Base-by-base conservation (phyloP, 495 filamentous ascomycete species). In the Trichodelitschia bisporula region DNA sequence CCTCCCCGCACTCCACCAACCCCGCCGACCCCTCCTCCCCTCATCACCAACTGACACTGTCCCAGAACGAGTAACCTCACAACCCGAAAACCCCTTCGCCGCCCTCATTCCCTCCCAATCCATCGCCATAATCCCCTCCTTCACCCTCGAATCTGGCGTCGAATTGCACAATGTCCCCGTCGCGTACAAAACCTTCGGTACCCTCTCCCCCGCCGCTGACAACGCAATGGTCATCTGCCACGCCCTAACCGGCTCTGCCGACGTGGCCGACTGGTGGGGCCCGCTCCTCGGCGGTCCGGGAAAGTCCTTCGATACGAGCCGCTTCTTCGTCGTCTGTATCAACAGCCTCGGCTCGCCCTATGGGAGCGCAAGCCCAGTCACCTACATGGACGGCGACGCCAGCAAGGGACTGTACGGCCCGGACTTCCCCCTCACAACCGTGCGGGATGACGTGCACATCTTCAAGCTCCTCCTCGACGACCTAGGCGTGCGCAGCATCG, bases 151-250 rank as follows among this genome's bases (percentile, higher is more conserved):
- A 50, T 93, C 83, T 10, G 86, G 86, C 13, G 80, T 73, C 18
- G 75, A 66, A 1, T 61, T 97, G 18, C 54, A 60, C 42, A 83
- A 95, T 66, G 77, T 91, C 9, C 84, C 82, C 2, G 64, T 97
- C 31, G 86, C 86, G 16, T 97, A 90, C 58, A 93, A 77, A 36
- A 79, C 74, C 0, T 62, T 72, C 28, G 86, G 86, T 37, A 58
- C 59, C 29, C 61, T 97, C 15, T 73, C 76, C 0, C 59, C 74
- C 15, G 54, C 66, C 18, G 57, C 64, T 25, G 76, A 91, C 56
- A 97, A 97, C 66, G 79, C 63, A 32, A 70, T 97, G 69, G 73
- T 97, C 30, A 90, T 97, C 40, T 97, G 86, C 51, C 86, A 97
- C 55, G 86, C 86, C 24, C 54, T 97, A 40, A 91, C 86, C 20